Base-by-base conservation (phyloP, 345 rosid genomes). In the Bretschneidera sinensis region DNA sequence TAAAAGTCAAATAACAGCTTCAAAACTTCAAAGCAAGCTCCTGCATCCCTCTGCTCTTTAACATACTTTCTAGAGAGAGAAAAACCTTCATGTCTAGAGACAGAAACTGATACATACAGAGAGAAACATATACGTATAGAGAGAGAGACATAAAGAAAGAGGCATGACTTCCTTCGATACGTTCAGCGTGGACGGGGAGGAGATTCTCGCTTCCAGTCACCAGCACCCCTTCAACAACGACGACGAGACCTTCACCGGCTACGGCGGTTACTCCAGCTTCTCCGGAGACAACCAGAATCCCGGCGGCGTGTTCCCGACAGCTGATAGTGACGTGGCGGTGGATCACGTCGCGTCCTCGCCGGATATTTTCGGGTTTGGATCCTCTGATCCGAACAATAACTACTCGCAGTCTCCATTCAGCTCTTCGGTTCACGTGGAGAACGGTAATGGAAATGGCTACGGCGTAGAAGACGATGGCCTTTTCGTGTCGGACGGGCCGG, bases 401-500 rank as follows among this genome's bases (percentile, higher is more conserved):
- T 77, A 62, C 76, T 64, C 87, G 0, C 74, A 78, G 59, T 71
- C 83, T 31, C 78, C 88, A 14, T 87, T 70, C 74, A 79, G 71
- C 13, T 60, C 82, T 16, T 62, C 84, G 50, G 65, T 71, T 24
- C 80, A 65, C 47, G 81, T 55, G 0, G 84, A 79, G 51, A 84
- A 80, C 57, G 90, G 88, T 5, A 77, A 74, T 50, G 89, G 87
- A 5, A 75, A 80, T 51, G 81, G 74, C 9, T 83, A 75, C 52
- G 63, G 63, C 6, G 76, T 5, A 47, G 74, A 39, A 33, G 68
- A 64, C 24, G 82, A 71, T 13, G 72, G 62, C 48, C 25, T 79
- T 15, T 87, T 87, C 63, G 64, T 59, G 50, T 60, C 83, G 11
- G 90, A 82, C 62, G 95, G 88, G 0, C 90, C 90, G 17, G 57